Conservation (phyloP, 1,139 yeast genomes). For the Lodderomyces elongisporus region DNA sequence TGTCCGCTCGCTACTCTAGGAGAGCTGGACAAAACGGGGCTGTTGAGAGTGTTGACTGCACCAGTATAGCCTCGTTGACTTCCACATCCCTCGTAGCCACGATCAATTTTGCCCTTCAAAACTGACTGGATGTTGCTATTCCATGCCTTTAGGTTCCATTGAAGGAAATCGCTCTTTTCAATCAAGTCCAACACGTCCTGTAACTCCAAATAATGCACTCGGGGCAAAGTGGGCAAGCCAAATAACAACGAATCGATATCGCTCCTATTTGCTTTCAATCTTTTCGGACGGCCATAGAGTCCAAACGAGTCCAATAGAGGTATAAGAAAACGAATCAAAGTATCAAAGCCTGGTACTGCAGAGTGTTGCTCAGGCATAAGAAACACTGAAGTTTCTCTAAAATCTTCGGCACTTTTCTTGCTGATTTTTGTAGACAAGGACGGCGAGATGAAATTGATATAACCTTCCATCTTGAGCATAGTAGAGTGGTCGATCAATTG, state of each 20-base stretch:
- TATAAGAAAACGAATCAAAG: conserved; percentile 78
- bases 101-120: conserved; percentile 56
- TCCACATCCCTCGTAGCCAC: conserved; percentile 86
- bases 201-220: conserved; percentile 66
- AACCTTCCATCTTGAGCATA: conserved; percentile 82
- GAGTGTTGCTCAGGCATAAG: conserved; percentile 94
- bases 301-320: conserved; percentile 85
- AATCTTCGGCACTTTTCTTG: conserved; percentile 46
- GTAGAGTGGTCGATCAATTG: conserved; percentile 80
- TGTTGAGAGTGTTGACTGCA: conserved; percentile 46
- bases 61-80: conserved; percentile 57
- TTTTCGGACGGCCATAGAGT: conserved; percentile 85
- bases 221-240: conserved; percentile 88
- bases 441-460: conserved; percentile 56
- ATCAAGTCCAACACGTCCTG: conserved; percentile 25
- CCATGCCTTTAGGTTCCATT: conserved; percentile 76
- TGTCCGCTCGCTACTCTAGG: conserved; percentile 7
- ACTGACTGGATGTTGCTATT: conserved; percentile 55
- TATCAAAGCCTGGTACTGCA: conserved; percentile 91
- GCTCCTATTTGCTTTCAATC: conserved; percentile 81
- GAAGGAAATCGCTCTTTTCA: conserved; percentile 20
- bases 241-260: conserved; percentile 77
- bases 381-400: conserved; percentile 77
- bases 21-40: conserved; percentile 18
- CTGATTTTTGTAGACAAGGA: conserved; percentile 29